Conservation (phyloP, 2,329 filamentous ascomycete genomes). For the Dactylellina drechsleri region DNA sequence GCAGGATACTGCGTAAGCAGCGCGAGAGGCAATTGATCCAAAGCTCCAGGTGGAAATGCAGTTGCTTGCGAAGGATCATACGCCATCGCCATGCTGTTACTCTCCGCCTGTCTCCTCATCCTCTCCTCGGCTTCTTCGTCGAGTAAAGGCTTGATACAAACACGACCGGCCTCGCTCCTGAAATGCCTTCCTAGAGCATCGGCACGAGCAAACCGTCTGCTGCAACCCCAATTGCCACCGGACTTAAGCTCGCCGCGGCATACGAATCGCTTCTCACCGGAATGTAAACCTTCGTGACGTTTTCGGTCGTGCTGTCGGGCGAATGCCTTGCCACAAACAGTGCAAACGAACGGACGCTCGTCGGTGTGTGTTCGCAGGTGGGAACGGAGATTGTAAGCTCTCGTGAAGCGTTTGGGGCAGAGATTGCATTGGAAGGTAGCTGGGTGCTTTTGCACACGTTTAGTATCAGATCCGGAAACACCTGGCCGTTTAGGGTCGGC, state of each 20-base stretch:
- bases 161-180: constrained; percentile 90
- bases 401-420: constrained; percentile 94
- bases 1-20: constrained; percentile 92
- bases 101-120: constrained; percentile 65
- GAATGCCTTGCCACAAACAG: constrained; percentile 95
- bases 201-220: constrained; percentile 89
- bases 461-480: constrained; percentile 70
- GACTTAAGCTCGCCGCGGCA: constrained; percentile 90
- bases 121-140: constrained; percentile 91
- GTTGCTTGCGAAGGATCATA: constrained; percentile 64
- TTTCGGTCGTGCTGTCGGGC: constrained; percentile 97
- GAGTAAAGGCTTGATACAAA: constrained; percentile 96
- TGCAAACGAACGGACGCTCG: constrained; percentile 96
- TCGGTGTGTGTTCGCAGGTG: constrained; percentile 97
- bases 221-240: constrained; percentile 89
- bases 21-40: constrained; percentile 81
- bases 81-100: constrained; percentile 70
- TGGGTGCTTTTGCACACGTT: constrained; percentile 95
- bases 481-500: constrained; percentile 78
- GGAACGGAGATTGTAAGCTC: constrained; percentile 94
- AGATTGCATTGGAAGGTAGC: constrained; percentile 94
- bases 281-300: constrained; percentile 93
- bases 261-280: constrained; percentile 98
- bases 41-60: constrained; percentile 65
- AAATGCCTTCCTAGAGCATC: constrained; percentile 96